Base-by-base conservation (phyloP, 1,284 basidiomycete species). In the Fomitopsis schrenkii region DNA sequence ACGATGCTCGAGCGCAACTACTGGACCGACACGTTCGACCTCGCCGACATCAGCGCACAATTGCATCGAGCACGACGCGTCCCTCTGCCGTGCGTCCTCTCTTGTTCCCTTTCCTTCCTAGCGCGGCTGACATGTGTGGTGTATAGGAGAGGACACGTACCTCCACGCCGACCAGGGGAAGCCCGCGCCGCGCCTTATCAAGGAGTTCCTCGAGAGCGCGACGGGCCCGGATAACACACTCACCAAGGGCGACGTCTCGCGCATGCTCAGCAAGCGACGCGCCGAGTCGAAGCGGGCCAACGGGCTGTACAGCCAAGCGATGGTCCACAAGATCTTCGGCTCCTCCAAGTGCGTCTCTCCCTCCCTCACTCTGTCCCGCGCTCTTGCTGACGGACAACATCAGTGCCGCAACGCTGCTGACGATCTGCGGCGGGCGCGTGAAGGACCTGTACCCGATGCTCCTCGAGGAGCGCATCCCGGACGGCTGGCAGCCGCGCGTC, bases 21-120 rank as follows among this genome's bases (percentile, higher is more conserved):
- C 67, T 70, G 66, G 59, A 78, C 75, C 46, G 90, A 85, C 61
- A 83, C 75, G 3, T 83, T 90, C 64, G 82, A 91, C 68, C 76
- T 92, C 26, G 72, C 75, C 14, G 89, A 91, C 56, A 76, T 92
- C 42, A 79, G 82, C 87, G 33, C 90, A 92, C 71, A 91, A 91
- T 64, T 85, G 85, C 10, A 92, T 92, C 61, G 90, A 92, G 66
- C 90, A 92, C 65, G 90, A 92, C 65, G 90, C 78, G 0, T 91
- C 89, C 2, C 75, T 93, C 30, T 81, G 82, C 42, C 82, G 90
- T 91, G 70, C 44, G 42, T 48, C 41, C 22, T 40, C 22, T 44
- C 48, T 40, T 59, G 22, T 22, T 17, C 40, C 7, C n/a, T 33
- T 33, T 56, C 40, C 60, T 40, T 15, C 12, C 38, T 7, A 15